These are phyloP conservation scores for Xerocomus brunneocitrinus DNA, from an alignment of 768 basidiomycete genomes.

Conservation along the genomic window DNA sequence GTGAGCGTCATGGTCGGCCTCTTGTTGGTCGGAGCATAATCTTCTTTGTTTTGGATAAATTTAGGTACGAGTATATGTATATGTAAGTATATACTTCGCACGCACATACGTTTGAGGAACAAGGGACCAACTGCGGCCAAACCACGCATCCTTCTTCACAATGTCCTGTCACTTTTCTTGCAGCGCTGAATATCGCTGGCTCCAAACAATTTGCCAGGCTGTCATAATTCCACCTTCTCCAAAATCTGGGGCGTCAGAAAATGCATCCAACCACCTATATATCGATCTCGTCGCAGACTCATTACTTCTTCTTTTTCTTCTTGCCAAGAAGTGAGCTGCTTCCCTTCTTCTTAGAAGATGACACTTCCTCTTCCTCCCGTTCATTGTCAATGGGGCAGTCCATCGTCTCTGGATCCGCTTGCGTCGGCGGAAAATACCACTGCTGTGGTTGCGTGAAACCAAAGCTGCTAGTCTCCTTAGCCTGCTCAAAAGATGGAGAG, in stretches of 20 bases:
- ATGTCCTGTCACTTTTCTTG: not conserved
- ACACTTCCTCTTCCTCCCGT: not conserved
- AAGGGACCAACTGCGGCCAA: not conserved
- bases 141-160: not conserved
- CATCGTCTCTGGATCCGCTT: too few relatives aligned
- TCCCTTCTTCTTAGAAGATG: not conserved
- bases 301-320: not conserved
- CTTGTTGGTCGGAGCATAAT: conserved; percentile 49
- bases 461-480: too few relatives aligned
- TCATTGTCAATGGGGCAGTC: not conserved
- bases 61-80: not conserved
- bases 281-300: not conserved
- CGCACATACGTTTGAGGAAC: not conserved
- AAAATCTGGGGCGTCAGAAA: too few relatives aligned
- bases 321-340: not conserved
- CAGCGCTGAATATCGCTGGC: too few relatives aligned
- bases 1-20: conserved; percentile 73
- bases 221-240: too few relatives aligned
- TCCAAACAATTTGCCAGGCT: too few relatives aligned
- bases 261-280: not conserved
- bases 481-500: too few relatives aligned
- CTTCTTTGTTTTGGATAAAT: not conserved
- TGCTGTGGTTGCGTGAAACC: too few relatives aligned
- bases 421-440: too few relatives aligned
- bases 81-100: not conserved